Conservation (phyloP, 352 stramenopile genomes). For the Globisporangium yorkense region DNA sequence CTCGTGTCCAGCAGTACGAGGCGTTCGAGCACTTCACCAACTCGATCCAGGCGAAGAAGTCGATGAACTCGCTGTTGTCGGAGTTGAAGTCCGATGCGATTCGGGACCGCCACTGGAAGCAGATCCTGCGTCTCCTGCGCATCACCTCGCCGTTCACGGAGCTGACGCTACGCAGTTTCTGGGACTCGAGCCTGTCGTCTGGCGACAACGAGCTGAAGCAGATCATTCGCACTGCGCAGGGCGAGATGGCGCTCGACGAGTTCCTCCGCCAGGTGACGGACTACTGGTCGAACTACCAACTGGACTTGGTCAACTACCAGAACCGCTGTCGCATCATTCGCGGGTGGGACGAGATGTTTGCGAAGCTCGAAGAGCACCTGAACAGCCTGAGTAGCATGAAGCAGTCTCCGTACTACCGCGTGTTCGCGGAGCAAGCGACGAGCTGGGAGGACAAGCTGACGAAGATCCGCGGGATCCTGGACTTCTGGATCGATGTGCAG, state of each 20-base stretch:
- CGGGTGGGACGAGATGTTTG: constrained; percentile 99
- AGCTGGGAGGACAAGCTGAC: constrained; percentile 98
- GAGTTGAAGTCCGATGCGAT: constrained; percentile 99
- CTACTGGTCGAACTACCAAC: constrained; percentile 86
- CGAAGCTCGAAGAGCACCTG: constrained; percentile 99
- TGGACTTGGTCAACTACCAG: constrained; percentile 92
- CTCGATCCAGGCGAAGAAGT: constrained; percentile 92
- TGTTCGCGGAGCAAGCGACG: constrained; percentile 97
- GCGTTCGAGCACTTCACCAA: constrained; percentile 93
- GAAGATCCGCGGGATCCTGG: constrained; percentile 94
- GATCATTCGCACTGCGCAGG: constrained; percentile 97
- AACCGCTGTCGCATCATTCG: constrained; percentile 96
- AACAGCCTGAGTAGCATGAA: constrained; percentile 98
- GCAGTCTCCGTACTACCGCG: constrained; percentile 97
- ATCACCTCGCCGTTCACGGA: constrained; percentile 92
- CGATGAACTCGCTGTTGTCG: constrained; percentile 92
- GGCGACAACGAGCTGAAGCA: constrained; percentile 95
- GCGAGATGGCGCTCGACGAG: constrained; percentile 99
- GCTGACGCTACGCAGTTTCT: constrained; percentile 96
- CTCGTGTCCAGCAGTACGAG: constrained; percentile 97
- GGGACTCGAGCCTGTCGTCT: constrained; percentile 91
- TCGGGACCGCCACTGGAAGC: constrained; percentile 98
- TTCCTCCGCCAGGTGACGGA: constrained; percentile 95
- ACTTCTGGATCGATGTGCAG: constrained; percentile 99
- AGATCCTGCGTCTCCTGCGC: constrained; percentile 93